Evolutionary conservation across 1,139 yeast species (phyloP).

Genomic region (Candida tropicalis): DNA sequence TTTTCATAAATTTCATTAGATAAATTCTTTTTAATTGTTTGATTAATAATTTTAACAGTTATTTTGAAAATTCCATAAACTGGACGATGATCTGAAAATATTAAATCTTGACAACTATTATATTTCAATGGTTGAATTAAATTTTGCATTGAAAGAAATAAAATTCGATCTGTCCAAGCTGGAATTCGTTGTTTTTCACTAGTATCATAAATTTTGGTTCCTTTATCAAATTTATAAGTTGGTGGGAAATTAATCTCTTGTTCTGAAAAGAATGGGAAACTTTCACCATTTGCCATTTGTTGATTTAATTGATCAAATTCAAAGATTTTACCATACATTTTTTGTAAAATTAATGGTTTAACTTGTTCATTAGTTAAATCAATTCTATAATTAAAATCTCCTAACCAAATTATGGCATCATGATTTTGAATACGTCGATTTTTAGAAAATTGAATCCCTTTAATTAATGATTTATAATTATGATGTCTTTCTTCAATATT

Average conservation of each 20-base stretch:
- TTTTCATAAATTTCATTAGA: slow-evolving; percentile 62
- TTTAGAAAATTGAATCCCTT: slow-evolving; percentile 54
- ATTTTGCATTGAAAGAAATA: slow-evolving; percentile 50
- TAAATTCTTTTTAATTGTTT: slow-evolving; percentile 56
- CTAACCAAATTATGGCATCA: slow-evolving; percentile 88
- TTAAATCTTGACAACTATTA: slow-evolving; percentile 58
- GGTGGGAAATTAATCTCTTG: slow-evolving; percentile 78
- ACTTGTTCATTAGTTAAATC: slow-evolving; percentile 70
- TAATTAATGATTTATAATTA: slow-evolving; percentile 72
- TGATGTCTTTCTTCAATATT: slow-evolving; percentile 81
- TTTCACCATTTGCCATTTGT: slow-evolving; percentile 71
- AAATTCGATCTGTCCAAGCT: slow-evolving; percentile 92
- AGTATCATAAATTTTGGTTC: slow-evolving; percentile 73
- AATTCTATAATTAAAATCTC: slow-evolving; percentile 90
- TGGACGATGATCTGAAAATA: slow-evolving; percentile 92
- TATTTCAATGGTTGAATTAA: slow-evolving; percentile 66
- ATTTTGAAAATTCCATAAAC: slow-evolving; percentile 80
- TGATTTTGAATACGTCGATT: slow-evolving; percentile 64
- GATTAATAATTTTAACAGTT: slow-evolving; percentile 70
- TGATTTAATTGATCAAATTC: slow-evolving; percentile 74
- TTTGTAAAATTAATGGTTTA: slow-evolving; percentile 51
- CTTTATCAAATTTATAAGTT: slow-evolving; percentile 90
- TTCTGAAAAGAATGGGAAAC: slow-evolving; percentile 72
- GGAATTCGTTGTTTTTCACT: slow-evolving; percentile 93
- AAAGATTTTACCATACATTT: slow-evolving; percentile 57